Conservation (phyloP, 345 rosid species). For the Bruguiera sexangula region DNA sequence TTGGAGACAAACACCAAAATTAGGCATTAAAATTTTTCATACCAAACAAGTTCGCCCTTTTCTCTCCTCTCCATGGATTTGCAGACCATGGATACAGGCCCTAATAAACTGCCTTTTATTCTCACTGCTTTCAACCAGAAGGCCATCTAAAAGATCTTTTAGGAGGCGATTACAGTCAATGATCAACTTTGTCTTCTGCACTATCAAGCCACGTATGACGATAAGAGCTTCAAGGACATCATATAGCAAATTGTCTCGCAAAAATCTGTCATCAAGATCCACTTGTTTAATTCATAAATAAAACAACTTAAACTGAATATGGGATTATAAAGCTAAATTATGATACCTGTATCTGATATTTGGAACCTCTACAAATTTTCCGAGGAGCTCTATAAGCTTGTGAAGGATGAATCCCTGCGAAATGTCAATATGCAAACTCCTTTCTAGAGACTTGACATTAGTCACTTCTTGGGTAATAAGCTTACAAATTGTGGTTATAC, state of each 20-base stretch:
- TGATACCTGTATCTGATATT: conserved; percentile 83
- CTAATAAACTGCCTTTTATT: conserved; percentile 88
- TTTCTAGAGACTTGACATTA: conserved; percentile 84
- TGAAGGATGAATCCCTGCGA: conserved; percentile 98
- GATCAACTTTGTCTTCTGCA: conserved; percentile 96
- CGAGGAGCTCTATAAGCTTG: conserved; percentile 91
- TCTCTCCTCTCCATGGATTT: conserved; percentile 79
- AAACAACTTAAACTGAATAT: conserved; percentile 2
- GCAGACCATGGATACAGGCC: conserved; percentile 88
- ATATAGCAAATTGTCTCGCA: conserved; percentile 82
- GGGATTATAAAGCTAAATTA: not conserved
- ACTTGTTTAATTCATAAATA: conserved; percentile 17
- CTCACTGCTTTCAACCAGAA: conserved; percentile 94
- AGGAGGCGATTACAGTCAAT: conserved; percentile 91
- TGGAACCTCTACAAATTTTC: conserved; percentile 88
- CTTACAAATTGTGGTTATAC: conserved; percentile 73
- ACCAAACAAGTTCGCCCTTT: conserved; percentile 88
- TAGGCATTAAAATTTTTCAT: conserved; percentile 16
- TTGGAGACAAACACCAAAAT: not conserved
- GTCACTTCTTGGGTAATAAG: conserved; percentile 84
- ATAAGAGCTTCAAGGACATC: conserved; percentile 94
- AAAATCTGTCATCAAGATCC: conserved; percentile 56
- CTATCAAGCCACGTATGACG: conserved; percentile 88
- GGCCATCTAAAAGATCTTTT: conserved; percentile 88
- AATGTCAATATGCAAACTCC: conserved; percentile 92